Evolutionary conservation across 2,329 filamentous ascomycete species (phyloP).

Genomic region (Penicillium brevicompactum): DNA sequence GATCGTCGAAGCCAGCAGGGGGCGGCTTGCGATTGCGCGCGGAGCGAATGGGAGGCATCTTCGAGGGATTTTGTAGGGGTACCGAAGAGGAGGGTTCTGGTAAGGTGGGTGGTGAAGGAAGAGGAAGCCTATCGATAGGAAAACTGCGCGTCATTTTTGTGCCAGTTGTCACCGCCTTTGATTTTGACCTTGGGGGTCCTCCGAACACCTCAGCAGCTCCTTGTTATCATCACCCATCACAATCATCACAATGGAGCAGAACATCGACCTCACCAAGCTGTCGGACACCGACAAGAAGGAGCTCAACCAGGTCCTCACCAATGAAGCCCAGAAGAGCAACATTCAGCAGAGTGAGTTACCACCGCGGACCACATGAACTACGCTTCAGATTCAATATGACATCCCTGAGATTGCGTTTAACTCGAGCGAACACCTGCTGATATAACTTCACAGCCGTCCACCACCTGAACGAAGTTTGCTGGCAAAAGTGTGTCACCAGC

Average conservation of each 20-base stretch:
- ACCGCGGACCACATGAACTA: neutral
- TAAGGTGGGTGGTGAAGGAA: neutral
- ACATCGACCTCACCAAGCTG: constrained; percentile 71
- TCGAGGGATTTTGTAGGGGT: neutral
- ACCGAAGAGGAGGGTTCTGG: too few relatives aligned
- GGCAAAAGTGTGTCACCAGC: constrained; percentile 86
- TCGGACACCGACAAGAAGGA: constrained; percentile 82
- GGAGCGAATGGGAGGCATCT: constrained; percentile 64
- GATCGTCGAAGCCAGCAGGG: constrained; percentile 67
- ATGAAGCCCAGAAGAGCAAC: constrained; percentile 77
- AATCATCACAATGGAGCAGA: constrained; percentile 37
- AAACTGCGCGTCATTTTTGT: constrained; percentile 27
- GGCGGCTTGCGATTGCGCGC: constrained; percentile 64
- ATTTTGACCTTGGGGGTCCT: constrained; percentile 18
- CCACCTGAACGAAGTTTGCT: constrained; percentile 76
- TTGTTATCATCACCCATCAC: constrained; percentile 1
- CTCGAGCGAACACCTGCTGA: constrained; percentile 6
- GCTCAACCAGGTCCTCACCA: constrained; percentile 80
- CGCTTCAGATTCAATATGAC: neutral
- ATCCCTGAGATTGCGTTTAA: neutral
- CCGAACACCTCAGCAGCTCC: neutral
- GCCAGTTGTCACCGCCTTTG: constrained; percentile 29
- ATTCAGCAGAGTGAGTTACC: constrained; percentile 52
- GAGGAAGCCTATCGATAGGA: constrained; percentile 9
- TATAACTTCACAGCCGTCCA: constrained; percentile 57